These are phyloP conservation scores for Cnidoscolus chayamansa DNA, from an alignment of 441 rosid species.

Conservation along the genomic window DNA sequence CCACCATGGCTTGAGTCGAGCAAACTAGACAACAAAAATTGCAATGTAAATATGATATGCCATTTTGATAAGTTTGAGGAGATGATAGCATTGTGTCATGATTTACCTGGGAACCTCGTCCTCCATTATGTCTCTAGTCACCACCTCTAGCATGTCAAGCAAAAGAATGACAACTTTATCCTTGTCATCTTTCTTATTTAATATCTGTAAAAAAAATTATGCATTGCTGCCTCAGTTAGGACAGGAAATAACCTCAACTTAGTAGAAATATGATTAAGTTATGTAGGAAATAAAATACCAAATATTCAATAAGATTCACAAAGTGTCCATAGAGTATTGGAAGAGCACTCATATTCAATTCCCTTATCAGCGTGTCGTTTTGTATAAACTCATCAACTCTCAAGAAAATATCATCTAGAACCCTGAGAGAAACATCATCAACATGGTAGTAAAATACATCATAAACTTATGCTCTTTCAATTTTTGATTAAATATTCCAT, in stretches of 20 bases:
- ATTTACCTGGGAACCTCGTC: conserved; percentile 42
- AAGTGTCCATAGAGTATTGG: conserved; percentile 82
- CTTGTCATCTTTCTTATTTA: conserved; percentile 68
- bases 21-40: conserved; percentile 42
- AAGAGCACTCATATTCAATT: conserved; percentile 82
- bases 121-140: conserved; percentile 83
- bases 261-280: conserved; percentile 17
- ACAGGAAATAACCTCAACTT: neutral
- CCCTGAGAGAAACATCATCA: conserved; percentile 35
- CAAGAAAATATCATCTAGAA: conserved; percentile 37
- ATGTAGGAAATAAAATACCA: conserved; percentile 50
- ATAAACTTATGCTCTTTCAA: neutral
- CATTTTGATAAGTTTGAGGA: neutral
- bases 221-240: conserved; percentile 16
- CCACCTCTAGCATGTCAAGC: conserved; percentile 99
- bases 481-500: neutral
- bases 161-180: conserved; percentile 90
- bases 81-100: neutral
- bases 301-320: conserved; percentile 69
- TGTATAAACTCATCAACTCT: conserved; percentile 65
- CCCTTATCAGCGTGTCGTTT: conserved; percentile 37
- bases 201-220: conserved; percentile 41
- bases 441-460: neutral
- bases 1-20: conserved; percentile 73
- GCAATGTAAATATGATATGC: neutral